These are phyloP conservation scores for Colletotrichum liaoningense DNA, from an alignment of 2,329 filamentous ascomycete genomes.

Conservation along the genomic window DNA sequence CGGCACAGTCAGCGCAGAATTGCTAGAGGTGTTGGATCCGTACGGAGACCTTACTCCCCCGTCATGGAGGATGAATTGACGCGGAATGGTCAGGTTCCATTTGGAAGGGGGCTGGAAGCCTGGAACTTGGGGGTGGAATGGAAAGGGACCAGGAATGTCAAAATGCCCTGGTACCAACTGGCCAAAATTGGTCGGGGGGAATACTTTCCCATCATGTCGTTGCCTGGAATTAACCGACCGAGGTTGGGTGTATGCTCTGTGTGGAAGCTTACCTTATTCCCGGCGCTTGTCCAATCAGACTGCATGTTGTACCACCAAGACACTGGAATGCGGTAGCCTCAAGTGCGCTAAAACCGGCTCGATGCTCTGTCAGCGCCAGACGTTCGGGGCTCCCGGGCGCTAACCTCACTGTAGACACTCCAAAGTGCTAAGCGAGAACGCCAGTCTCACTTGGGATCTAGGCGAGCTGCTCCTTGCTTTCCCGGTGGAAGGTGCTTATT, in stretches of 20 bases:
- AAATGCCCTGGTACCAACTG: neutral
- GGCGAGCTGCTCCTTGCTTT: neutral
- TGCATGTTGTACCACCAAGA: neutral
- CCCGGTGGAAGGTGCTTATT: neutral
- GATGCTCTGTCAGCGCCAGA: neutral
- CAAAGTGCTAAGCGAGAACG: neutral
- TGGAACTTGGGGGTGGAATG: neutral
- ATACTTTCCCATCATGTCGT: neutral
- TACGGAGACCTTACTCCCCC: too few species aligned
- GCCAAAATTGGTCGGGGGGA: too few species aligned
- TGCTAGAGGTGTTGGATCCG: neutral
- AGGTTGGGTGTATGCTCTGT: neutral
- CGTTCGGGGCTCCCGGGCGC: conserved; percentile 14
- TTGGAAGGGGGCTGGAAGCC: neutral
- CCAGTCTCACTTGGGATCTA: neutral
- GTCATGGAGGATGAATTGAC: neutral
- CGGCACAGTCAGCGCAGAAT: neutral
- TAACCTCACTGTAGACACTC: neutral
- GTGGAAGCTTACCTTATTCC: neutral
- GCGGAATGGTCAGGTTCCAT: neutral
- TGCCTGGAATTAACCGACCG: neutral
- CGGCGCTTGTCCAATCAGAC: neutral
- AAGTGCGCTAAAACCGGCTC: neutral
- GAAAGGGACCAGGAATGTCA: neutral
- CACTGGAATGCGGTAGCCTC: neutral